These are phyloP conservation scores for Dictyostelium citrinum DNA, from an alignment of 78 protist species.

Conservation along the genomic window DNA sequence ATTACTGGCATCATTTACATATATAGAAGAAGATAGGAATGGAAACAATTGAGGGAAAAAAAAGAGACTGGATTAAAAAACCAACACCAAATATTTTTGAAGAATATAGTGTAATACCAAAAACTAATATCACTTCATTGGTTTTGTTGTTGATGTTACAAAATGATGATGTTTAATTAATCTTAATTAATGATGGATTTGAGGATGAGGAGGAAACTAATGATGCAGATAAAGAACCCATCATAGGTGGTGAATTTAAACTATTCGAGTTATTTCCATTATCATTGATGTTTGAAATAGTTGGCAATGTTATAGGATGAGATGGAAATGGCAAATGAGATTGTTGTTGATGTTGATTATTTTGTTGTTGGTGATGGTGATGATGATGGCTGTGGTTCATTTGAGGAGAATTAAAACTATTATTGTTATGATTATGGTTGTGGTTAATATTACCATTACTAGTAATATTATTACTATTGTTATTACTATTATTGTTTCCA, in stretches of 20 bases:
- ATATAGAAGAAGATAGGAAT: not conserved
- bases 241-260: not conserved
- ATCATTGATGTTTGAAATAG: not conserved
- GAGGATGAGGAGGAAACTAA: not conserved
- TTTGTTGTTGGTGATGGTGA: slow-evolving; percentile 4
- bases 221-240: not conserved
- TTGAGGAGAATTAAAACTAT: not conserved
- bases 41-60: not conserved
- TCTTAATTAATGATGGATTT: not conserved
- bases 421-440: not conserved
- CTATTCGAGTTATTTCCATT: not conserved
- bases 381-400: not conserved
- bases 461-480: not conserved
- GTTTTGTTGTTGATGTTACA: not conserved
- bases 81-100: not conserved
- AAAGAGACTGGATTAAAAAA: not conserved
- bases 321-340: not conserved
- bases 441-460: not conserved
- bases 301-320: not conserved
- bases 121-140: not conserved
- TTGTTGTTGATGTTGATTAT: slow-evolving; percentile 11
- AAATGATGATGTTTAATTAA: not conserved
- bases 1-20: not conserved
- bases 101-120: not conserved
- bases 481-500: not conserved